Conservation (phyloP, 441 rosid genomes). For the Brassica hybrid region DNA sequence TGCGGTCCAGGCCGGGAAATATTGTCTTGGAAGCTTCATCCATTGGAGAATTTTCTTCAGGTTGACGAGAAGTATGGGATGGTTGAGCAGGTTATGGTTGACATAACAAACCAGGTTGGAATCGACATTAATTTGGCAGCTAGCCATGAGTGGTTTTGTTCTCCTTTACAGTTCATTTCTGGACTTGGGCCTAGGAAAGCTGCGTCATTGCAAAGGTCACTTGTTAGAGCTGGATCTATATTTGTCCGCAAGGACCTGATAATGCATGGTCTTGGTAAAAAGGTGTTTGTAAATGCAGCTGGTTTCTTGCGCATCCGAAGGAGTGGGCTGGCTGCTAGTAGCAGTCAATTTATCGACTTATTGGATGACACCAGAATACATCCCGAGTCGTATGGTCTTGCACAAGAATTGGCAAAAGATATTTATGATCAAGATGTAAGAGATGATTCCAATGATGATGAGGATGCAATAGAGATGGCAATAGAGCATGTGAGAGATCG, state of each 20-base stretch:
- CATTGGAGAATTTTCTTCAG: slow-evolving; percentile 65
- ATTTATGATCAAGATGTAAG: slow-evolving; percentile 69
- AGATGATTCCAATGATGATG: slow-evolving; percentile 83
- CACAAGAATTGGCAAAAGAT: slow-evolving; percentile 83
- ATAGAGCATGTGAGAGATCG: slow-evolving; percentile 90
- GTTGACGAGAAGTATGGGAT: slow-evolving; percentile 79
- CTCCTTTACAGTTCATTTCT: slow-evolving; percentile 83
- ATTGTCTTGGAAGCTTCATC: slow-evolving; percentile 82
- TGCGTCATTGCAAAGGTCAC: slow-evolving; percentile 82
- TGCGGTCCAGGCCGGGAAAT: slow-evolving; percentile 87
- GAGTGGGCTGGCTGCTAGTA: slow-evolving; percentile 76
- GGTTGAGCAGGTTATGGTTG: slow-evolving; percentile 84
- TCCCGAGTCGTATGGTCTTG: slow-evolving; percentile 86
- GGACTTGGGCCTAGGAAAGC: slow-evolving; percentile 95
- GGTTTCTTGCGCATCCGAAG: slow-evolving; percentile 83
- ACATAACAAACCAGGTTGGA: slow-evolving; percentile 85
- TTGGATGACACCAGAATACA: slow-evolving; percentile 93
- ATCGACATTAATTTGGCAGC: slow-evolving; percentile 78
- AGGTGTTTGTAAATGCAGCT: slow-evolving; percentile 82
- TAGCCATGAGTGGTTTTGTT: slow-evolving; percentile 81
- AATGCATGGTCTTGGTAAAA: slow-evolving; percentile 73
- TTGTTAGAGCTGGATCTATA: slow-evolving; percentile 80
- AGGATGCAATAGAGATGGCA: slow-evolving; percentile 95
- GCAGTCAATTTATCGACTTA: slow-evolving; percentile 77
- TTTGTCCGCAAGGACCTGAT: slow-evolving; percentile 77